Conservation (phyloP, 1,284 basidiomycete species). For the Veloboletus limbatus region DNA sequence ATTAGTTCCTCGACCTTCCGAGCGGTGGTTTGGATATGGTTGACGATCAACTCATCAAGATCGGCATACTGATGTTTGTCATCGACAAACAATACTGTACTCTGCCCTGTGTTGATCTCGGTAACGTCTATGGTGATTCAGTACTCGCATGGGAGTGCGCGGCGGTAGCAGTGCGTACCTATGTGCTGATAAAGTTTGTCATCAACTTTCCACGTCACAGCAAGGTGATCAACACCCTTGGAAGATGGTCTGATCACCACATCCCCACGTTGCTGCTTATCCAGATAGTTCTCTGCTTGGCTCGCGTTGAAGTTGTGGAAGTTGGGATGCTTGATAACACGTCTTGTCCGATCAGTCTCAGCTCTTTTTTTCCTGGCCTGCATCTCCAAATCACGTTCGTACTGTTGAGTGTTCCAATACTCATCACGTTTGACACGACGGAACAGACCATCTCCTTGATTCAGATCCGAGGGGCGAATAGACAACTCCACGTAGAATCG, state of each 20-base stretch:
- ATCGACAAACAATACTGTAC: constrained; percentile 77
- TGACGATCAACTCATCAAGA: constrained; percentile 96
- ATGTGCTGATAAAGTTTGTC: constrained; percentile 97
- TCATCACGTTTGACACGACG: constrained; percentile 62
- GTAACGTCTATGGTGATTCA: constrained; percentile 68
- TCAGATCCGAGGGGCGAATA: constrained; percentile 68
- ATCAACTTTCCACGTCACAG: constrained; percentile 99
- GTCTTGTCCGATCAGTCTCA: constrained; percentile 72
- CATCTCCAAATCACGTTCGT: constrained; percentile 71
- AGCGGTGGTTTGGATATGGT: constrained; percentile 94
- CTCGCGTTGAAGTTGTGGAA: constrained; percentile 95
- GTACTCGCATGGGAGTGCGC: constrained; percentile 2
- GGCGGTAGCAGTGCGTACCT: constrained; percentile 46
- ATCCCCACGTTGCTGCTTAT: constrained; percentile 90
- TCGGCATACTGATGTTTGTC: constrained; percentile 86
- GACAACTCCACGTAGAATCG: constrained; percentile 78
- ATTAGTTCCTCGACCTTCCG: constrained; percentile 94
- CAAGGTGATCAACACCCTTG: constrained; percentile 90
- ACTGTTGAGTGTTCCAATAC: constrained; percentile 66
- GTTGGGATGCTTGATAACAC: constrained; percentile 97
- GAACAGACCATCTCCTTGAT: constrained; percentile 62
- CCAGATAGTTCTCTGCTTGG: constrained; percentile 89
- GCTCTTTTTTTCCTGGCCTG: constrained; percentile 82
- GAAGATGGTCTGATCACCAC: constrained; percentile 96
- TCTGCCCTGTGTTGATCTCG: constrained; percentile 79